Base-by-base conservation (phyloP, 2,329 filamentous ascomycete species). In the Aphanoascus verrucosus region DNA sequence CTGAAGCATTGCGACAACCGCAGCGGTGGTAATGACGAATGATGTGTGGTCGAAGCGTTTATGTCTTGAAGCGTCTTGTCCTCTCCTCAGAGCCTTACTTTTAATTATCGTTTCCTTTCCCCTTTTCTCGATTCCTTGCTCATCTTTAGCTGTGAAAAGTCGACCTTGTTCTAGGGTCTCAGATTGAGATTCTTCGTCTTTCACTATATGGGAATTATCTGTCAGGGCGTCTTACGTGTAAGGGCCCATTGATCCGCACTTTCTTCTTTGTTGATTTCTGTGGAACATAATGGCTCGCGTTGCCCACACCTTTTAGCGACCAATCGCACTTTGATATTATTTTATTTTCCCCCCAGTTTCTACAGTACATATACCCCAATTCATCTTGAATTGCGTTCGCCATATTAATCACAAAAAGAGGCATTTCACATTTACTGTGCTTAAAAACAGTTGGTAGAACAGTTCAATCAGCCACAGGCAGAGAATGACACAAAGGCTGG, bases 1-100 rank as follows among this genome's bases (percentile, higher is more conserved):
- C 68, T 97, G 17, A 48, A 14, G 38, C 2, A 32, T 2, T 4
- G 12, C 5, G 17, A 44, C 1, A 3, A 5, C 23, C 2, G 15
- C 40, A 19, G 19, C 5, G 12, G 40, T 9, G 17, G 19, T 37
- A n/a, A 37, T 12, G 12, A 12, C 12, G 35, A 37, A 12, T 11
- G 9, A 37, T 37, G 9, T 37, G 35, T 11, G 3, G 23, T 28
- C 7, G 23, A 28, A 28, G 23, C 23, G 23, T 28, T 7, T 7
- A 7, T 28, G 23, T 28, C 23, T 28, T 7, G n/a, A 28, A 28
- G 23, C 23, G 23, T 28, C 23, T 7, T 7, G 7, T 28, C 7
- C 7, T 28, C 23, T 28, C 7, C 3, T 28, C 23, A 28, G 3
- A 28, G 3, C 23, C 23, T 7, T n/a, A n/a, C 23, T 3, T 28